Evolutionary conservation across 2,329 filamentous ascomycete genomes (phyloP).

Genomic region (Trichophyton verrucosum): DNA sequence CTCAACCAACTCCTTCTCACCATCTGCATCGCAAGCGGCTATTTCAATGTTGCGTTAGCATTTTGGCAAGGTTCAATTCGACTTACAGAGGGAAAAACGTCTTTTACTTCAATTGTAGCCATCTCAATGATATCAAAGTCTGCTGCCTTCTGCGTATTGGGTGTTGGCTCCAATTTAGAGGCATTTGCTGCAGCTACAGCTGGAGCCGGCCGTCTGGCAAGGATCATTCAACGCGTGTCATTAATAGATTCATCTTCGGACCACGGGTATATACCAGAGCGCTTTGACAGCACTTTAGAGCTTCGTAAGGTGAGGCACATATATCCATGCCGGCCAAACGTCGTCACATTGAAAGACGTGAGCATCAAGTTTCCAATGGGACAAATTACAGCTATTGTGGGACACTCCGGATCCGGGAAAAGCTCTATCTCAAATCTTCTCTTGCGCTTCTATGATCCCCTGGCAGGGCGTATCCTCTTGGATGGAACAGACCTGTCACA

Average conservation of each 20-base stretch:
- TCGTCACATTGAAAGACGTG: conserved; percentile 26
- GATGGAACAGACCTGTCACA: conserved; percentile 32
- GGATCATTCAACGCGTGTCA: conserved; percentile 67
- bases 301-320: conserved; percentile 50
- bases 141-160: conserved; percentile 68
- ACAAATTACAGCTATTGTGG: conserved; percentile 40
- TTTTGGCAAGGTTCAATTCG: conserved; percentile 66
- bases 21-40: not conserved
- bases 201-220: conserved; percentile 69
- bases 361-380: conserved; percentile 25
- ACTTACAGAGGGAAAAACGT: conserved; percentile 47
- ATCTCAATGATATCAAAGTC: conserved; percentile 75
- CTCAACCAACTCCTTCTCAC: not conserved
- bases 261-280: conserved; percentile 48
- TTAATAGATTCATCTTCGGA: conserved; percentile 58
- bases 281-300: conserved; percentile 60
- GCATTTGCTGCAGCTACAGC: conserved; percentile 62
- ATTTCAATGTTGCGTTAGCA: not conserved
- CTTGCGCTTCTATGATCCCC: conserved; percentile 43
- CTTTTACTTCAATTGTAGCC: conserved; percentile 54
- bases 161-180: conserved; percentile 62
- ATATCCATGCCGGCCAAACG: conserved; percentile 31
- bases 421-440: conserved; percentile 42
- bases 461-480: conserved; percentile 41
- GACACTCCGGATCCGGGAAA: conserved; percentile 48